Base-by-base conservation (phyloP, 495 filamentous ascomycete species). In the Haplographium delicatum region DNA sequence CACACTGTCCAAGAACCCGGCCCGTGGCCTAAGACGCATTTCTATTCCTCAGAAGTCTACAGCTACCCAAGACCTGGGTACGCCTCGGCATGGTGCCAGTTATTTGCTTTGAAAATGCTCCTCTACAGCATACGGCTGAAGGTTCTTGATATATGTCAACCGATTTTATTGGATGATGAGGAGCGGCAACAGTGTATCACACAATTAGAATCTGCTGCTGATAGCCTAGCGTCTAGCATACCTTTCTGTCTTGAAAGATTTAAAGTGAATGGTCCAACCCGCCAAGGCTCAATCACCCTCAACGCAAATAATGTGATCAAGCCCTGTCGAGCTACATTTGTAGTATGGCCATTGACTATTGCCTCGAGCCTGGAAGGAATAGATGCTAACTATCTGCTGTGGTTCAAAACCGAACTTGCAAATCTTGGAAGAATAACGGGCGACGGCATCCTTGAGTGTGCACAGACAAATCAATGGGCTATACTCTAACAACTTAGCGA, bases 101-200 rank as follows among this genome's bases (percentile, higher is more conserved):
- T 56, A 31, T 65, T 46, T 40, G 9, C 62, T 1, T 38, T 33
- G 11, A 42, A 51, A 19, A 58, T 65, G 45, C 49, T 62, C 9
- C 48, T 65, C 47, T 50, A 56, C 41, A 60, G 55, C 28, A 54
- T 44, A 35, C 47, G 54, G 13, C 15, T 60, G n/a, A 47, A 25
- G 11, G 51, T 51, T 35, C 27, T 68, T 51, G 27, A 41, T 3
- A 8, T 51, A 5, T 2, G 19, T 30, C 38, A 20, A 22, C 10
- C 33, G 18, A 5, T n/a, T 34, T 38, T 28, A 8, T 11, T 1
- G 26, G 10, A 23, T 1, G 13, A 25, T 25, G 13, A 35, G 18
- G 27, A 37, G 40, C 27, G 18, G 13, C 8, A 27, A 25, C 23
- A 45, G 18, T 27, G 27, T 16, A 2, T 4, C 23, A 8, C 3